These are phyloP conservation scores for Fusarium brachygibbosum DNA, from an alignment of 2,329 filamentous ascomycete species.

Conservation along the genomic window DNA sequence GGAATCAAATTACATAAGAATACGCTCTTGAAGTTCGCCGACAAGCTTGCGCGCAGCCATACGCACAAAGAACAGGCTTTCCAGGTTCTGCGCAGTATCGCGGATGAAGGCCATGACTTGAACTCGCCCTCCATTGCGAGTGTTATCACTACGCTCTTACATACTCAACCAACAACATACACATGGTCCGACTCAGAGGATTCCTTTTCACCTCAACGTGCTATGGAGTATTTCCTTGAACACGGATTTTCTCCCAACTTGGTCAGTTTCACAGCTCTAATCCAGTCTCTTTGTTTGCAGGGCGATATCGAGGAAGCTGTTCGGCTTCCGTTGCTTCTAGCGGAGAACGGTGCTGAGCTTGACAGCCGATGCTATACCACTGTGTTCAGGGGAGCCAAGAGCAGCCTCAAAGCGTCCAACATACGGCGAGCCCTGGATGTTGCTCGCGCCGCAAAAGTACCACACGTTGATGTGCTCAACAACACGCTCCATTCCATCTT, in stretches of 20 bases:
- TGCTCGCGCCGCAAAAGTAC: constrained; percentile 63
- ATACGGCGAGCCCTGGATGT: constrained; percentile 59
- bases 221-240: constrained; percentile 62
- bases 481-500: constrained; percentile 65
- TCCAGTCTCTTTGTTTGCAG: constrained; percentile 77
- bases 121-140: constrained; percentile 64
- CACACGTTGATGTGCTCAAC: constrained; percentile 54
- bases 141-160: constrained; percentile 72
- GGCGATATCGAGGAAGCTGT: constrained; percentile 55
- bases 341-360: constrained; percentile 66
- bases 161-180: constrained; percentile 45
- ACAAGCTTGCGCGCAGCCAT: constrained; percentile 57
- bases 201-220: constrained; percentile 51
- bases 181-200: constrained; percentile 36
- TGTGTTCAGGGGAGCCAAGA: constrained; percentile 79
- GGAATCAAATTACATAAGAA: constrained; percentile 55
- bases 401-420: constrained; percentile 64
- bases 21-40: constrained; percentile 64
- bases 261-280: constrained; percentile 73
- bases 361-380: constrained; percentile 77
- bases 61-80: constrained; percentile 60
- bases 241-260: constrained; percentile 74
- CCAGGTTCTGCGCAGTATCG: constrained; percentile 55
- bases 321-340: constrained; percentile 52
- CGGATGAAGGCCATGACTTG: constrained; percentile 59